Evolutionary conservation across 2,329 filamentous ascomycete genomes (phyloP).

Genomic region (Paraphoma chrysanthemicola): DNA sequence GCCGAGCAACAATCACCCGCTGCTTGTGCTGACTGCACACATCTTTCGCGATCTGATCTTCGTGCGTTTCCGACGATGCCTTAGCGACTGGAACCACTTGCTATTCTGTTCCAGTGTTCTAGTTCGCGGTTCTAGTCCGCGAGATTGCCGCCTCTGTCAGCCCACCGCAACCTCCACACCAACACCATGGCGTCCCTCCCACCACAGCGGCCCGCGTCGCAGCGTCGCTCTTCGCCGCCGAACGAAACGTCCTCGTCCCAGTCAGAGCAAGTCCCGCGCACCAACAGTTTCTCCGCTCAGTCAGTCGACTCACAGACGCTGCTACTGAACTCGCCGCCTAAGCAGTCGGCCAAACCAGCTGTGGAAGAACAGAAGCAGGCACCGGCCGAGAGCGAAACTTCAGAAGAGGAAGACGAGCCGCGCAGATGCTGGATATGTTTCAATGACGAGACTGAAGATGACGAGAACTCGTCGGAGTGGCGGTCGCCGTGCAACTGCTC

Average conservation of each 20-base stretch:
- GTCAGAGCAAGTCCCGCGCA: constrained; percentile 29
- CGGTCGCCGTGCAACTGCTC: constrained; percentile 90
- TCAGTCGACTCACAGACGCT: constrained; percentile 57
- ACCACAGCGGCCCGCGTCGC: constrained; percentile 43
- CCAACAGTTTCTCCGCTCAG: constrained; percentile 46
- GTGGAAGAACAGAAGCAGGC: constrained; percentile 18
- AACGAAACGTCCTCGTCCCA: constrained; percentile 23
- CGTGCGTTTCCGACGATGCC: not conserved
- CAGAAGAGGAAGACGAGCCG: constrained; percentile 43
- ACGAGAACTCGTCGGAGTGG: constrained; percentile 72
- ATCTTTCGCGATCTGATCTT: not conserved
- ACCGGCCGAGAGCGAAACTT: constrained; percentile 7
- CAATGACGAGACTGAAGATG: constrained; percentile 69
- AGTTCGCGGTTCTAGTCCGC: not conserved
- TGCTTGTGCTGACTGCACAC: not conserved
- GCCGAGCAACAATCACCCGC: constrained; percentile 6
- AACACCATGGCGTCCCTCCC: constrained; percentile 52
- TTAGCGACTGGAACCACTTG: not conserved
- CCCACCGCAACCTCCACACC: not conserved
- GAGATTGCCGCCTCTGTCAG: not conserved
- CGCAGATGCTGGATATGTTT: constrained; percentile 75
- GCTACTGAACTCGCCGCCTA: constrained; percentile 48
- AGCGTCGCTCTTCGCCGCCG: constrained; percentile 39
- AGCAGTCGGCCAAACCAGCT: constrained; percentile 17
- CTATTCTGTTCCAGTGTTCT: not conserved